These are phyloP conservation scores for Starmerella lactis-condensi DNA, from an alignment of 805 yeast species.

Conservation along the genomic window DNA sequence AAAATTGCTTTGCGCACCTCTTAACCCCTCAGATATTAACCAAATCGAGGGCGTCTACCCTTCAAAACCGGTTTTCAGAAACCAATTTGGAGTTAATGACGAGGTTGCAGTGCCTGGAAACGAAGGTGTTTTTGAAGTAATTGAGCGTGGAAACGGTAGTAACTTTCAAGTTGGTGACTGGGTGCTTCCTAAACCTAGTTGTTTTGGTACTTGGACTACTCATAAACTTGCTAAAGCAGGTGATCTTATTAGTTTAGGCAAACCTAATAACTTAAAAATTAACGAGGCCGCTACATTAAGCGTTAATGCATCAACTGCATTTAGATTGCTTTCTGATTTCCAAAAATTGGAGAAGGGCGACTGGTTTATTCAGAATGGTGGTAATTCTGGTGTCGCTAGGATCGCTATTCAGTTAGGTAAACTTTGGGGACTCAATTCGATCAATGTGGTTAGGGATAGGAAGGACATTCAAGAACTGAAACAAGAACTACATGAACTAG, in stretches of 20 bases:
- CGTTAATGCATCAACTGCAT: conserved; percentile 88
- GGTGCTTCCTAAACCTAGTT: conserved; percentile 60
- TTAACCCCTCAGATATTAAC: conserved; percentile 79
- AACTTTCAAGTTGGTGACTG: conserved; percentile 55
- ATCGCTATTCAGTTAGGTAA: conserved; percentile 77
- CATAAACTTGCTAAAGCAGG: conserved; percentile 39
- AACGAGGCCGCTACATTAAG: conserved; percentile 62
- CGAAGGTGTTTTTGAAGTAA: conserved; percentile 78
- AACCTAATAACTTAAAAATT: conserved; percentile 24
- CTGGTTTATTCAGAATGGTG: conserved; percentile 94
- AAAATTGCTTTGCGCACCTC: conserved; percentile 58
- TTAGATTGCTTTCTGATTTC: conserved; percentile 62
- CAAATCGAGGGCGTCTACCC: conserved; percentile 81
- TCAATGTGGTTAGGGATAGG: conserved; percentile 76
- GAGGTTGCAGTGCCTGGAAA: conserved; percentile 82
- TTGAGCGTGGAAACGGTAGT: conserved; percentile 43
- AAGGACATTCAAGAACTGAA: conserved; percentile 49
- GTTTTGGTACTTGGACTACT: conserved; percentile 89
- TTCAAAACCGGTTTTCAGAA: conserved; percentile 41
- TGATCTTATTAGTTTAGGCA: conserved; percentile 41
- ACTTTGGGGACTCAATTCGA: conserved; percentile 59
- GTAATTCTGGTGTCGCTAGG: conserved; percentile 86
- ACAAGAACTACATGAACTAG: conserved; percentile 38
- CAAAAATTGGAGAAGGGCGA: conserved; percentile 43
- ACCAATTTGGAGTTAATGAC: conserved; percentile 31